Conservation (phyloP, 352 stramenopile species). For the Blastocystis sp. region DNA sequence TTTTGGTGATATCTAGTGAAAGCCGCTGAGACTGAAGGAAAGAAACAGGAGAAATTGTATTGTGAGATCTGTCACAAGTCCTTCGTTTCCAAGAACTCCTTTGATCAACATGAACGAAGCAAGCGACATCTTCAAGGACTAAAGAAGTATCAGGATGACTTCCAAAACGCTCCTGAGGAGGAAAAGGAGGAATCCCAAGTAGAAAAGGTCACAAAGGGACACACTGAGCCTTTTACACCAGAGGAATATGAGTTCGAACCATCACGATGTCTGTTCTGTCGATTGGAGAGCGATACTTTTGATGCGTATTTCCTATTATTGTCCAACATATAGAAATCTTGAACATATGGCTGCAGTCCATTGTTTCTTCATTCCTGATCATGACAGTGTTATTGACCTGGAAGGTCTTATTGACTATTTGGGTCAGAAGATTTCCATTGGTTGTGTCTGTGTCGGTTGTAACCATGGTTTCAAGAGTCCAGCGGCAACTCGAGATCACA, state of each 20-base stretch:
- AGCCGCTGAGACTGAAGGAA: conserved; percentile 67
- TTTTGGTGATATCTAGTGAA: conserved; percentile 69
- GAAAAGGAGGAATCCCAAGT: conserved; percentile 40
- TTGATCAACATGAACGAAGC: conserved; percentile 75
- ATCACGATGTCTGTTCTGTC: conserved; percentile 43
- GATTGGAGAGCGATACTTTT: not conserved
- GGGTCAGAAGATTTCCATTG: conserved; percentile 82
- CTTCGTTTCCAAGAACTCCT: conserved; percentile 74
- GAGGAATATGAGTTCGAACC: conserved; percentile 44
- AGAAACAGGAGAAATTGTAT: conserved; percentile 51
- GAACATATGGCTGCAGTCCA: conserved; percentile 77
- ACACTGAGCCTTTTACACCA: conserved; percentile 1
- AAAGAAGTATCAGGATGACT: conserved; percentile 71
- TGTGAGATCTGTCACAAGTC: conserved; percentile 77
- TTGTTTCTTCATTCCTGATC: conserved; percentile 83
- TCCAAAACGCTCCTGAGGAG: conserved; percentile 65
- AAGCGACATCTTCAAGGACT: conserved; percentile 80
- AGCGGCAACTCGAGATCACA: conserved; percentile 82
- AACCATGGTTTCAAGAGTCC: conserved; percentile 76
- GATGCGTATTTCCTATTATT: not conserved
- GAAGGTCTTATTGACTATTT: conserved; percentile 79
- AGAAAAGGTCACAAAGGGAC: not conserved
- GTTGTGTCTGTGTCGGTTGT: conserved; percentile 78
- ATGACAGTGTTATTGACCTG: conserved; percentile 78
- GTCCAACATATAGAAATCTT: conserved; percentile 64